Evolutionary conservation across 768 basidiomycete genomes (phyloP).

Genomic region (Russula dissimulans): DNA sequence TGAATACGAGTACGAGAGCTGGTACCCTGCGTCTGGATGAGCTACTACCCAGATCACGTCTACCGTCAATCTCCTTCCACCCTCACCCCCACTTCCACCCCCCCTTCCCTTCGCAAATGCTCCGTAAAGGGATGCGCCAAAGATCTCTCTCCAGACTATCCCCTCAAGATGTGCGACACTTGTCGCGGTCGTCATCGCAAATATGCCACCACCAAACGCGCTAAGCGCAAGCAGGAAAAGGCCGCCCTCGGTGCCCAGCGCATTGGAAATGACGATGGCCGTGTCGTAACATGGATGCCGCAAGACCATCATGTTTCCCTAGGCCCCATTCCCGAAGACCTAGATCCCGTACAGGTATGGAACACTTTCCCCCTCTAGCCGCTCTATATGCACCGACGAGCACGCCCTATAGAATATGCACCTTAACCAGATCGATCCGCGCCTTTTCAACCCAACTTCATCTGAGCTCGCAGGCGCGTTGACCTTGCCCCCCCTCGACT

Average conservation of each 20-base stretch:
- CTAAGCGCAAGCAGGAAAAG: slow-evolving; percentile 44
- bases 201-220: slow-evolving; percentile 44
- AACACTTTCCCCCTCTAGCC: background rate
- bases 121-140: slow-evolving; percentile 39
- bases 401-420: slow-evolving; percentile 7
- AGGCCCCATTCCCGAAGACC: slow-evolving; percentile 1
- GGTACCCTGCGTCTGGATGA: slow-evolving; percentile 17
- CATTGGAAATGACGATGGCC: slow-evolving; percentile 10
- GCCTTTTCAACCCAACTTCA: slow-evolving; percentile 28
- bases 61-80: slow-evolving; percentile 13
- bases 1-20: background rate
- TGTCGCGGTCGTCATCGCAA: slow-evolving; percentile 43
- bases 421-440: slow-evolving; percentile 24
- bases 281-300: slow-evolving; percentile 24
- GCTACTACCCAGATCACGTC: slow-evolving; percentile 21
- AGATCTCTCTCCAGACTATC: slow-evolving; percentile 24
- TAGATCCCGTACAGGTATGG: slow-evolving; percentile 4
- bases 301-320: slow-evolving; percentile 17
- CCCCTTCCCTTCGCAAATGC: slow-evolving; percentile 23
- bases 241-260: slow-evolving; percentile 24
- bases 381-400: background rate
- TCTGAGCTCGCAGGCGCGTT: slow-evolving; percentile 44
- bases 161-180: slow-evolving; percentile 44
- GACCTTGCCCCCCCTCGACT: slow-evolving; percentile 27
- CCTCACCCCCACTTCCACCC: background rate